Evolutionary conservation across 2,329 filamentous ascomycete species (phyloP), one percentile per base, ranked within the genome.

Genomic region (Xylariomycetidae sp.): DNA sequence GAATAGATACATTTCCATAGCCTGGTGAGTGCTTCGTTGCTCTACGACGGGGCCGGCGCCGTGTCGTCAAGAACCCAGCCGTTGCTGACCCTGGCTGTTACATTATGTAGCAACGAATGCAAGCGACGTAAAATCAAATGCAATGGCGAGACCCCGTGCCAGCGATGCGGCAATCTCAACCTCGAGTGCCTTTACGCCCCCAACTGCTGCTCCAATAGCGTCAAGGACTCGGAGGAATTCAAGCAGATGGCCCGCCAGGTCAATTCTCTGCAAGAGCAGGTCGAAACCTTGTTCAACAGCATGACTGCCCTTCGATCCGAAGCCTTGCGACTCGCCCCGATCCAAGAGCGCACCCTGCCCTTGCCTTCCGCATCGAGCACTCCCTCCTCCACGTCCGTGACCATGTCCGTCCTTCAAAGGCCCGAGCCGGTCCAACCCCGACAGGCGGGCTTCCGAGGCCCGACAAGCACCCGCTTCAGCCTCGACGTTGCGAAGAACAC

Each of bases 151-250:
- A 74, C 70, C 1, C 74, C 78, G 1, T 85, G 81, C 44, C 71
- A 77, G 39, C 68, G 81, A 36, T 85, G 81, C 48, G 74, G 78
- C 47, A 79, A 81, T 46, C 76, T 84, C 56, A 78, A 76, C 46
- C 65, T 82, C 13, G 59, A 71, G 41, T 84, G 79, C 50, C 63
- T 80, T 27, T 84, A 83, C 59, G 69, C 78, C 5, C 72, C 76
- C 10, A 80, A 80, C 50, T 80, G 78, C 56, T 80, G 76, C 54
- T 64, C 75, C 42, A 89, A 77, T 12, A 87, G 76, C 58, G 88
- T 95, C 70, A 92, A 90, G 59, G 89, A 95, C 51, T 88, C 87
- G 29, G 85, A 93, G 8, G 89, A 95, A 57, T 95, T 88, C 67
- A 85, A 79, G 52, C 74, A 79, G 23, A 87, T 95, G 79, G 76